Base-by-base conservation (phyloP, 2,329 filamentous ascomycete species). In the Fusarium globosum region DNA sequence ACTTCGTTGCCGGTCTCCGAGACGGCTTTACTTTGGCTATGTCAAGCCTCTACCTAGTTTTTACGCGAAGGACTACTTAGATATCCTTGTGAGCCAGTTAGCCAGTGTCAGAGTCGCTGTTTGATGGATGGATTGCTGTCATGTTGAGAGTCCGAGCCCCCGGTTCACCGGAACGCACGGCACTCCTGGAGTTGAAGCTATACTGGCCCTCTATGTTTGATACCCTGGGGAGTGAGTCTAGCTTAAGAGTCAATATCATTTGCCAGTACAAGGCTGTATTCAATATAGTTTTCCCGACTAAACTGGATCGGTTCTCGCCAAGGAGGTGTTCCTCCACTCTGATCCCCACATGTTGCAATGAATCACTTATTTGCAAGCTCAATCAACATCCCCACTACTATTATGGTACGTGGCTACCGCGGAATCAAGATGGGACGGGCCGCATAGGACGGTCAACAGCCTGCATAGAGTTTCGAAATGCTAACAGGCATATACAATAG, bases 401-500 rank as follows among this genome's bases (percentile, higher is more conserved):
- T 18, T 9, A 45, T 13, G 1, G 16, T 26, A 26, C n/a, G 42
- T 45, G 16, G 12, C 23, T 26, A 8, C 5, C 16, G 7, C 16
- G 23, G 16, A 20, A 1, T 9, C 4, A 13, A 16, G 23, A 45
- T 13, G 43, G 23, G 6, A 45, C 42, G 23, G 42, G 23, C 16
- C 42, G 23, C 2, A 45, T 6, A 13, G 16, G 4, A 11, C 3
- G 16, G 6, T 12, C 16, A 26, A 9, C 23, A 45, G 16, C 0
- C 23, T 13, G 4, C 43, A 12, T 14, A 20, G 18, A 45, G 23
- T 45, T 45, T 6, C 1, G 11, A 26, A 45, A 26, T 6, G n/a
- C 11, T 1, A 9, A 18, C 23, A 18, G 16, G 12, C 16, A 14
- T 45, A 26, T 26, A 45, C 16, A 26, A 26, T 20, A 14, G 23